Percentiles rank a stretch among this genome's conserved stretches.
These are phyloP conservation scores for Cladophialophora bantiana DNA, from an alignment of 2,329 filamentous ascomycete species.

Conservation along the genomic window DNA sequence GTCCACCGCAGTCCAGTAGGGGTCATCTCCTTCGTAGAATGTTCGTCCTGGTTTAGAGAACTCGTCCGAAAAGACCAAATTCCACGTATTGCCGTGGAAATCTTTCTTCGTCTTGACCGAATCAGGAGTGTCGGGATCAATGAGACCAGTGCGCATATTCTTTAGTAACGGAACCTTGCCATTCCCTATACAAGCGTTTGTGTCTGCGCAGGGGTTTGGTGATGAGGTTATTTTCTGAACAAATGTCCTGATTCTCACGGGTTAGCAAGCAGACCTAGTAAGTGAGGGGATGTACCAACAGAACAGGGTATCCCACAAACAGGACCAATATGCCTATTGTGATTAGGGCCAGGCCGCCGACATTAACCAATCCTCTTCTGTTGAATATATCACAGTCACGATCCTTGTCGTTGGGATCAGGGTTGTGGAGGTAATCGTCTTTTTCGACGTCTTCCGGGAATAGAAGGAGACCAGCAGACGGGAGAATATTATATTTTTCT, in stretches of 20 bases:
- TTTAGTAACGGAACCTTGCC: slow-evolving; percentile 61
- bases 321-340: slow-evolving; percentile 67
- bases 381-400: slow-evolving; percentile 71
- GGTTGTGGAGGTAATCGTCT: slow-evolving; percentile 75
- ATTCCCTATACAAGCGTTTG: slow-evolving; percentile 59
- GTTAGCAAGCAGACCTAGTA: slow-evolving; percentile 37
- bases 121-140: slow-evolving; percentile 72
- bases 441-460: slow-evolving; percentile 77
- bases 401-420: slow-evolving; percentile 68
- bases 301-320: slow-evolving; percentile 73
- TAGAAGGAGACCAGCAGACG: slow-evolving; percentile 69
- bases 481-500: slow-evolving; percentile 75
- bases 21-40: slow-evolving; percentile 74
- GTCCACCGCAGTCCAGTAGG: slow-evolving; percentile 72
- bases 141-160: slow-evolving; percentile 66
- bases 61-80: slow-evolving; percentile 75
- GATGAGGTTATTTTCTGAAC: slow-evolving; percentile 55
- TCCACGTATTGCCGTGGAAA: slow-evolving; percentile 66
- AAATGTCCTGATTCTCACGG: slow-evolving; percentile 59
- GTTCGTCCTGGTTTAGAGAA: slow-evolving; percentile 72
- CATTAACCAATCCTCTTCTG: slow-evolving; percentile 67
- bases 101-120: slow-evolving; percentile 63
- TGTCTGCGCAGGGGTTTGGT: slow-evolving; percentile 45
- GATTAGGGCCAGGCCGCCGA: slow-evolving; percentile 68
- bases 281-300: slow-evolving; percentile 59